A percentile compares a stretch with the other conserved stretches of the same genome.
phyloP scores from a whole-genome alignment of 805 yeast species.

The Spathaspora hagerdaliae region DNA sequence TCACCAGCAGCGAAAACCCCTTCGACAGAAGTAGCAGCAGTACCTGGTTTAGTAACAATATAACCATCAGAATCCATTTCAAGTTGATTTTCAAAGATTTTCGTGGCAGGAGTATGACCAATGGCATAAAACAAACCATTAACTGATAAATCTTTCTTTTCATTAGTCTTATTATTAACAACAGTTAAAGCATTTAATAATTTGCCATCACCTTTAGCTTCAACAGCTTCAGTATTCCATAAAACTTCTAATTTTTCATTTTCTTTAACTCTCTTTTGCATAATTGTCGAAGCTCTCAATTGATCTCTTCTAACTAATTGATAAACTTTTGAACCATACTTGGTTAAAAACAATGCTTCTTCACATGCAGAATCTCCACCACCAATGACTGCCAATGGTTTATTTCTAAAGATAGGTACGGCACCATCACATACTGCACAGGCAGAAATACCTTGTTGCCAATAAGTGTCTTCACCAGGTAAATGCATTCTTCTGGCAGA shows the following conservation, averaged over 20 bases:
- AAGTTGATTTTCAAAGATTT: conserved; percentile 65
- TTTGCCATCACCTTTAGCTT: conserved; percentile 93
- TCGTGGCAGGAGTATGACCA: conserved; percentile 95
- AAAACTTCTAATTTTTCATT: conserved; percentile 89
- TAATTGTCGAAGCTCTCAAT: conserved; percentile 91
- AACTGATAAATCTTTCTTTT: conserved; percentile 64
- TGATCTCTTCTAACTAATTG: conserved; percentile 91
- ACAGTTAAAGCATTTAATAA: conserved; percentile 62
- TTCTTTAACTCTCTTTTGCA: conserved; percentile 87
- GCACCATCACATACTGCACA: conserved; percentile 99
- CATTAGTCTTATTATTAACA: conserved; percentile 69
- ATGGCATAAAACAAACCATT: conserved; percentile 96
- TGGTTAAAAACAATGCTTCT: conserved; percentile 95
- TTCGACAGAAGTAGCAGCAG: conserved; percentile 76
- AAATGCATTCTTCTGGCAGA: conserved; percentile 90
- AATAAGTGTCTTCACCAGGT: conserved; percentile 96
- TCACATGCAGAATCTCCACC: conserved; percentile 99
- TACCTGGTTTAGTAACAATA: conserved; percentile 84
- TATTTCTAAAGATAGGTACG: conserved; percentile 96
- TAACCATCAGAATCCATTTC: conserved; percentile 88
- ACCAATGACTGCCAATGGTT: conserved; percentile 96
- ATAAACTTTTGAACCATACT: conserved; percentile 94
- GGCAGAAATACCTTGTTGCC: conserved; percentile 99
- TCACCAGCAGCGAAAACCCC: conserved; percentile 99
- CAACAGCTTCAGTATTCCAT: conserved; percentile 79